Evolutionary conservation across 106 monocot genomes (phyloP), one percentile per base, ranked within the genome.

Genomic region (Amphibolis antarctica): DNA sequence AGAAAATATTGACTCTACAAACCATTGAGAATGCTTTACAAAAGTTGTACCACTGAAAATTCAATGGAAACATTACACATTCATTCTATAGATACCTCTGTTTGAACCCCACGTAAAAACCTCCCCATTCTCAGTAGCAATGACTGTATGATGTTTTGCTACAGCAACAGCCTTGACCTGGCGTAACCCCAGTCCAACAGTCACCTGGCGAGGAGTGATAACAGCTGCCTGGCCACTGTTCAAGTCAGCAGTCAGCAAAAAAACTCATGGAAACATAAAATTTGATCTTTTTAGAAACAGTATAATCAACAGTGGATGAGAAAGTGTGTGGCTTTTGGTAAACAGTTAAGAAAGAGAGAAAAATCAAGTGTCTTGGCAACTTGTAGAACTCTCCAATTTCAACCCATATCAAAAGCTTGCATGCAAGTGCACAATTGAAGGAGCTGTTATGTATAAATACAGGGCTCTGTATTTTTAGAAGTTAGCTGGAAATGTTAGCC

Each of bases 81-180:
- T 36, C 7, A 4, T 2, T 36, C 36, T 7, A 36, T 36, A 36
- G 36, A 47, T 72, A 98, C 98, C 91, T 91, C 87, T 85, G 74
- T 99, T 99, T 78, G 83, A 99, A 60, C 98, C 98, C 98, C 98
- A 99, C 22, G 87, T 87, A 67, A 85, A 99, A 62, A 99, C 91
- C 24, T 91, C 91, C 55, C 98, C 91, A 64, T 67, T 75, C 54
- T 99, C 90, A 21, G 83, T 91, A 67, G 98, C 87, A 79, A 99
- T 79, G 55, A 99, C 69, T 42, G 87, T 99, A 67, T 99, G 98
- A 81, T 99, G 98, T 55, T 99, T 99, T 28, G 98, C 98, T 53
- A 84, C 98, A 52, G 82, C 87, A 69, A 99, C 70, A 63, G 76
- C 78, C 62, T 75, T 79, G 18, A 99, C 98, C 69, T 66, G 77